Evolutionary conservation across 2,329 filamentous ascomycete genomes (phyloP), one percentile per base, ranked within the genome.

Genomic region (Stachybotrys echinatus): DNA sequence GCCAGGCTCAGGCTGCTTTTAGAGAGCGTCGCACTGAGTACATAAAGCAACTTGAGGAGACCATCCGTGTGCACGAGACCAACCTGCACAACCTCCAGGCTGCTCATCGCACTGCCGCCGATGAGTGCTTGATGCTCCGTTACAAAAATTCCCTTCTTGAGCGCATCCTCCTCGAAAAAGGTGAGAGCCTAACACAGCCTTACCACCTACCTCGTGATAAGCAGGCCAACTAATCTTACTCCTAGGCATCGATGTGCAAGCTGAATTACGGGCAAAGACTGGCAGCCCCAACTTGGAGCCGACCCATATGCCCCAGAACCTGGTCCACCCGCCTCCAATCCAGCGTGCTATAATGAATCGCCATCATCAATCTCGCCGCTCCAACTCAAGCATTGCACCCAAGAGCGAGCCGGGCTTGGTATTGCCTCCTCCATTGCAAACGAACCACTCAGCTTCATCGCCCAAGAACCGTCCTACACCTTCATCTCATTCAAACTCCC

Each of bases 101-200:
- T 63, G 95, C 91, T 57, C 94, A 97, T 66, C 89, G 94, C 61
- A 92, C 84, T 63, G 94, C 94, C 51, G 91, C 92, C 51, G 94
- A 97, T 69, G 94, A 97, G 71, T 97, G 94, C 67, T 73, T 97
- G 64, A 97, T 99, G 94, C 79, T 99, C 61, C 87, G 94, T 52
- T 99, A 97, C 71, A 97, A 97, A 76, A 99, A 97, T 69, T 97
- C 94, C 39, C 76, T 97, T 45, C 80, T 99, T 34, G 94, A 99
- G 73, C 84, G 94, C 52, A 95, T 99, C 63, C 80, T 99, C 48
- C 80, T 99, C 37, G 94, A 99, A 73, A 97, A 97, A 79, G 92
- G 91, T 94, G 72, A 17, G 55, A 52, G 6, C 5, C n/a, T 27
- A 23, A 20, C 27, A 3, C 27, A 34, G n/a, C n/a, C 22, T 20